These are phyloP conservation scores for Nicotiana benthamiana DNA, from an alignment of 257 asterid genomes.

Conservation along the genomic window DNA sequence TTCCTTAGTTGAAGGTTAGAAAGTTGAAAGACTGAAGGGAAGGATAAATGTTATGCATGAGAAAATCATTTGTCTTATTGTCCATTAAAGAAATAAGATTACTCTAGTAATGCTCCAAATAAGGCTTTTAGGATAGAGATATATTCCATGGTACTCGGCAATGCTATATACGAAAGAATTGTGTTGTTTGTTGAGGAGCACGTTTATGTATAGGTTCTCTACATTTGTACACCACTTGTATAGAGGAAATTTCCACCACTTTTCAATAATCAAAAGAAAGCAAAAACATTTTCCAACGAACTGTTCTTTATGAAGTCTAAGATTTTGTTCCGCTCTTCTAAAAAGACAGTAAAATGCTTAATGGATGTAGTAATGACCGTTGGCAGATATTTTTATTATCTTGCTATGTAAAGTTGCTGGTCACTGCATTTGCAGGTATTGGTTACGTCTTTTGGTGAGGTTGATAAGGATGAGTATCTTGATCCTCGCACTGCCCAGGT, in stretches of 20 bases:
- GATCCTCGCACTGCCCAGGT: conserved; percentile 95
- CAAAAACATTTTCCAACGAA: not conserved
- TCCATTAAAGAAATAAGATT: not conserved
- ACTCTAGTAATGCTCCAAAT: not conserved
- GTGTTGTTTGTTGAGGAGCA: conserved; percentile 1
- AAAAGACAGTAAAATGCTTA: too few species aligned
- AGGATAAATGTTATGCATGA: not conserved
- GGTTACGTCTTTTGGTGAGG: conserved; percentile 64
- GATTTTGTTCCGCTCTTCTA: not conserved
- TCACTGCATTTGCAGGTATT: conserved; percentile 48
- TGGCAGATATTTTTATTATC: not conserved
- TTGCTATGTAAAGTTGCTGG: not conserved
- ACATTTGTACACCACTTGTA: not conserved
- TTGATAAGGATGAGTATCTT: conserved; percentile 66
- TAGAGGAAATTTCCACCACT: not conserved
- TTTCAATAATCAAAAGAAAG: not conserved
- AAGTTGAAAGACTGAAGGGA: not conserved
- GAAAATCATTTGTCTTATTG: not conserved
- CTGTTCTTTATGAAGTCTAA: not conserved
- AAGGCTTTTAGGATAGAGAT: not conserved
- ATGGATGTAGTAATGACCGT: too few species aligned
- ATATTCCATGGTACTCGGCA: not conserved
- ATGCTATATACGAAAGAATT: not conserved
- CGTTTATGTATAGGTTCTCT: not conserved
- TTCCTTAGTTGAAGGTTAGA: not conserved